A percentile compares a stretch with the other conserved stretches of the same genome.
Conservation (phyloP, 139 green algal species). For the Micractinium sp. region DNA sequence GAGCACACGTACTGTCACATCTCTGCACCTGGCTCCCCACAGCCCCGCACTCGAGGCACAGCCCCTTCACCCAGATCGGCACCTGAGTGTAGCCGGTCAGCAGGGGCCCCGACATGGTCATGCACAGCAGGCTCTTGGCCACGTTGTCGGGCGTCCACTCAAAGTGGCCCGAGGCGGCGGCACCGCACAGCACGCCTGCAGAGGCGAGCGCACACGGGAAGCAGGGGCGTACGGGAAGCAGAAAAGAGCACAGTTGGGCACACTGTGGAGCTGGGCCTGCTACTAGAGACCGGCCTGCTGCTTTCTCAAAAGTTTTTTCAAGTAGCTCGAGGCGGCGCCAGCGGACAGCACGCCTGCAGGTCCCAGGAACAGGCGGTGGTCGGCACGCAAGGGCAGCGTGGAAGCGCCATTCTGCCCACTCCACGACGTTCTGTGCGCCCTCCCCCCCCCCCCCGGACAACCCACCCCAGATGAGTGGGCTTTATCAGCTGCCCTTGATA, state of each 20-base stretch:
- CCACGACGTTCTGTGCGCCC: too few species aligned
- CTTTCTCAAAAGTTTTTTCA: too few species aligned
- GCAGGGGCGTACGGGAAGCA: not conserved
- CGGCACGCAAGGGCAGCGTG: too few species aligned
- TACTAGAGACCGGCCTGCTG: too few species aligned
- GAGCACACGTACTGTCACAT: not conserved
- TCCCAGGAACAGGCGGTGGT: not conserved
- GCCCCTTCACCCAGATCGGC: too few species aligned
- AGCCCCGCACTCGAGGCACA: too few species aligned
- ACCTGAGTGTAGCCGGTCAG: slow-evolving; percentile 98
- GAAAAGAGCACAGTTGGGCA: not conserved
- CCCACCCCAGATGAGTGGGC: too few species aligned
- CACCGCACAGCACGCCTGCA: slow-evolving; percentile 87
- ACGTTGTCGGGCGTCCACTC: slow-evolving; percentile 86
- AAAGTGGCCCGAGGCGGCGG: slow-evolving; percentile 93
- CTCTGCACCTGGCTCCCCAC: too few species aligned
- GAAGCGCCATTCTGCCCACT: too few species aligned
- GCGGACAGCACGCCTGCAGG: not conserved
- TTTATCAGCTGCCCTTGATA: too few species aligned
- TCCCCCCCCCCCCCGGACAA: too few species aligned
- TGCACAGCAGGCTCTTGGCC: slow-evolving; percentile 85
- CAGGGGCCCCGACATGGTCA: slow-evolving; percentile 94
- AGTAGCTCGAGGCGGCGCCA: not conserved
- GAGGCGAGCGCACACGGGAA: slow-evolving; percentile 30
- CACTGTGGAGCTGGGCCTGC: too few species aligned